A percentile compares a stretch with the other conserved stretches of the same genome.
phyloP scores from a whole-genome alignment of 225 moss, liverwort and hornwort genomes.

The Antitrichia curtipendula region DNA sequence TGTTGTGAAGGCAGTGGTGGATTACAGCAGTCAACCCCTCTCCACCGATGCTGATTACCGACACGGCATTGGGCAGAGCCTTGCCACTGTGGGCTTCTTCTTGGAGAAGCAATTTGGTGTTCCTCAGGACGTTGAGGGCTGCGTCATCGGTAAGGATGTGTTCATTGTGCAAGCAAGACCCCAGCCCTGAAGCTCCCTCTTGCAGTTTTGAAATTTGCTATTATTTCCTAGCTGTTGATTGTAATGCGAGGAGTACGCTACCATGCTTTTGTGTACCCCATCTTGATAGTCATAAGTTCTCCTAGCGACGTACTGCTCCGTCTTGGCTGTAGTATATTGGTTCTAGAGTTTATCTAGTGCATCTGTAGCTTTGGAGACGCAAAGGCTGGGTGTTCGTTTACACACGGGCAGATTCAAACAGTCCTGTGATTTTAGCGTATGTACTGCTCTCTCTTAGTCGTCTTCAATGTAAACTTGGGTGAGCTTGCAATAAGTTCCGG shows the following conservation, averaged over 20 bases:
- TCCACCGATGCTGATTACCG: conserved; percentile 47
- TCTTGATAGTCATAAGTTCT: not conserved
- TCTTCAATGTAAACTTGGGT: not conserved
- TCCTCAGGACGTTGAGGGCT: conserved; percentile 86
- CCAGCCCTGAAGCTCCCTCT: conserved; percentile 43
- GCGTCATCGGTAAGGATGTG: conserved; percentile 57
- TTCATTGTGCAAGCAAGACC: conserved; percentile 94
- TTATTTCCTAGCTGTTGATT: not conserved
- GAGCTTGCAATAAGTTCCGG: not conserved
- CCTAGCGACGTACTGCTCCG: not conserved
- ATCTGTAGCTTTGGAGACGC: not conserved
- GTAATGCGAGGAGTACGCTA: not conserved
- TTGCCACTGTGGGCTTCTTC: conserved; percentile 70
- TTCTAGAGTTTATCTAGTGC: not conserved
- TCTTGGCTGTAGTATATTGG: not conserved
- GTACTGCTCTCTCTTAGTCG: not conserved
- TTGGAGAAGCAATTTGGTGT: conserved; percentile 70
- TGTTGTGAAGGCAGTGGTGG: conserved; percentile 40
- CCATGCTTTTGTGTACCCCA: not conserved
- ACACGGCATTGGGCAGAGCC: conserved; percentile 42
- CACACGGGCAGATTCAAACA: not conserved
- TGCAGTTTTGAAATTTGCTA: not conserved
- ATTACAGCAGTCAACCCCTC: conserved; percentile 67
- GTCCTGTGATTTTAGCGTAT: not conserved
- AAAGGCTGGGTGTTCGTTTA: not conserved